Base-by-base conservation (phyloP, 202 grass and related monocot genomes). In the Hordeum pubiflorum region DNA sequence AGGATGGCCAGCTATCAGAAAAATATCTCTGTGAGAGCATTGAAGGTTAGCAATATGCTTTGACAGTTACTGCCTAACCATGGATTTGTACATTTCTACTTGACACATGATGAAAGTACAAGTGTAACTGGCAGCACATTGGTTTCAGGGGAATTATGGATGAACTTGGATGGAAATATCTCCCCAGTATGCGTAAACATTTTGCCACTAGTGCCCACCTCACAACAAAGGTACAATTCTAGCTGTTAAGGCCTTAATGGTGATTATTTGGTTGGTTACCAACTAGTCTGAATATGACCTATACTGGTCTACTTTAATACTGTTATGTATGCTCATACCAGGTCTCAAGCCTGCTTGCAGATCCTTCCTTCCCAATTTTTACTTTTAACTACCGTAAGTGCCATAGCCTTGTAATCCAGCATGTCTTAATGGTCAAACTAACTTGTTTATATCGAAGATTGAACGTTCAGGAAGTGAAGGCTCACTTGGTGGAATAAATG, bases 141-240 rank as follows among this genome's bases (percentile, higher is more conserved):
- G 73, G 18, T 92, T 90, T 77, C 86, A 92, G 91, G 94, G 81
- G 89, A 97, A 83, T 46, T 97, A 18, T 97, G 94, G 94, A 97
- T 97, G 94, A 94, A 97, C 84, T 85, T 97, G 78, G 91, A 97
- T 85, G 94, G 94, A 69, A 81, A 82, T 89, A 32, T 91, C 65
- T 89, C 91, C 84, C 94, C 91, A 87, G 69, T 97, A 75, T 94
- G 94, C 81, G 56, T 94, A 77, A 97, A 97, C 82, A 92, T 97
- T 54, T 75, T 97, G 84, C 86, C 91, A 77, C 33, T 91, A 60
- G 83, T 94, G 14, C 86, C 69, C 69, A 81, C 84, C 72, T 87
- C 58, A 0, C 69, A 83, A 65, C 80, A 94, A 85, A 83, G 86
- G 94, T 97, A 92, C 83, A 76, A 55, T 73, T 87, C 71, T 39